Evolutionary conservation across 2,329 filamentous ascomycete genomes (phyloP).

Genomic region (Coniochaeta pulveracea): DNA sequence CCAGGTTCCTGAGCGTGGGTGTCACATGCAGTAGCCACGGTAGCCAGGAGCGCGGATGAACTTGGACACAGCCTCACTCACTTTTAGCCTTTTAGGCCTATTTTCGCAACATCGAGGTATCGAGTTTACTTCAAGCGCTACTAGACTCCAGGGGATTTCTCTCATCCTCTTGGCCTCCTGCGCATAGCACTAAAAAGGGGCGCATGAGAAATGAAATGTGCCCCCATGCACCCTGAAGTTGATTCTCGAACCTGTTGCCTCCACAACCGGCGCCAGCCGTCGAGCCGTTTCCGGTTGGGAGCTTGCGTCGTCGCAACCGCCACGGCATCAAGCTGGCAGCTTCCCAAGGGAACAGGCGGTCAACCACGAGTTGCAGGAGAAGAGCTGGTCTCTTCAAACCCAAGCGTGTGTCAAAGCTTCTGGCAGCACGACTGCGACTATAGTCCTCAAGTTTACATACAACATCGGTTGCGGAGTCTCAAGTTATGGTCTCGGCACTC

Average conservation of each 20-base stretch:
- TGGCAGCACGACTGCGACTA: background rate
- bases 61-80: slow-evolving; percentile 3
- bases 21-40: slow-evolving; percentile 1
- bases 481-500: slow-evolving; percentile 20
- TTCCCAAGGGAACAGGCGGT: background rate
- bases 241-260: too few relatives aligned
- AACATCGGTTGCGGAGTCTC: background rate
- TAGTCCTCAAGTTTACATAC: background rate
- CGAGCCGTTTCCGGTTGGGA: background rate
- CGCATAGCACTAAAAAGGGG: too few relatives aligned
- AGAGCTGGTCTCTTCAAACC: slow-evolving; percentile 4
- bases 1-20: background rate
- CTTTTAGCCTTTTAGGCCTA: too few relatives aligned
- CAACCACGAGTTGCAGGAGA: background rate
- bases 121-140: too few relatives aligned
- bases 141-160: too few relatives aligned
- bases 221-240: too few relatives aligned
- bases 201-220: too few relatives aligned
- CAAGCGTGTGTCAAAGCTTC: too few relatives aligned
- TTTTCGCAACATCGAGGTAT: too few relatives aligned
- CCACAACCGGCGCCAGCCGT: background rate
- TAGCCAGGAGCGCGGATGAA: background rate
- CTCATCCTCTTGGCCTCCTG: too few relatives aligned
- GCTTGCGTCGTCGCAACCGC: too few relatives aligned
- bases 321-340: too few relatives aligned